Base-by-base conservation (phyloP, 2,329 filamentous ascomycete genomes). In the Monosporascus sp. region DNA sequence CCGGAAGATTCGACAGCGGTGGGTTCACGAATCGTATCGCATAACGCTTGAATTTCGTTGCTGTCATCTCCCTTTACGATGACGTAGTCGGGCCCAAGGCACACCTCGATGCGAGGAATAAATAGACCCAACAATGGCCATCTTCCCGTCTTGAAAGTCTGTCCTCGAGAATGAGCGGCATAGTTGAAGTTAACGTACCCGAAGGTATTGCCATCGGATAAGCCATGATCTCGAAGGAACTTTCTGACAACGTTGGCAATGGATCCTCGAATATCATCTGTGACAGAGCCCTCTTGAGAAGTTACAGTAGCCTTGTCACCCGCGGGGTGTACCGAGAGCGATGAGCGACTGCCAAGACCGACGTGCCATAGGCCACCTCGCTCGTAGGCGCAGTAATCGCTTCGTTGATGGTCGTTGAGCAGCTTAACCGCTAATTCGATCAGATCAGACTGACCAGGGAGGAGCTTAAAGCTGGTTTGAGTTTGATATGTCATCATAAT, bases 101-200 rank as follows among this genome's bases (percentile, higher is more conserved):
- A 26, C 24, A 26, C 24, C 24, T 26, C 24, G 24, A 26, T 26
- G 5, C 24, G 24, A 4, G 24, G 24, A 26, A 26, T 26, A 26
- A 26, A 26, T 26, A 26, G 24, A 6, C 24, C 7, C 37, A 58
- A 15, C 7, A 58, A 44, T 3, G 57, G 57, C 57, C 57, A 58
- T 8, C 35, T 31, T 8, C 57, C 57, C 17, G 50, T 35, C 2
- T 20, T 49, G 50, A 53, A 58, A 35, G 20, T 18, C 41, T 55
- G 55, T n/a, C 50, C 55, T 18, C 53, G 51, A 18, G 49, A 45
- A 37, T 58, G 56, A 35, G 51, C 48, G 18, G 50, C 53, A 40
- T 58, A 58, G 40, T 58, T 58, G 49, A 58, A 58, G 24, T 49
- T 51, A 18, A 51, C 48, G 22, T 56, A 50, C 24, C 56, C 54